Base-by-base conservation (phyloP, 108 stramenopile genomes). In the Cylindrotheca fusiformis region DNA sequence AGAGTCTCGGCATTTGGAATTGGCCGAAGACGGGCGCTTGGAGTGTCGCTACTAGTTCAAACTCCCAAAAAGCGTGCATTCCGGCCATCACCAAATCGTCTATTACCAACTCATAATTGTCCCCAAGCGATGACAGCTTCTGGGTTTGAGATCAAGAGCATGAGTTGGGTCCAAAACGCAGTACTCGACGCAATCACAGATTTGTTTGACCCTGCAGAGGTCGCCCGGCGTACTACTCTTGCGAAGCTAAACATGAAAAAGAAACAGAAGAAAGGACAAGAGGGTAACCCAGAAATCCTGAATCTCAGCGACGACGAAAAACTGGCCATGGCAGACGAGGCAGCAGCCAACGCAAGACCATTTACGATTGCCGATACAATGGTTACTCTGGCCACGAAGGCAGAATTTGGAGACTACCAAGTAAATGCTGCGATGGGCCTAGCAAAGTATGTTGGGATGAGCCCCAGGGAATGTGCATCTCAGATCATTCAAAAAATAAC, bases 381-480 rank as follows among this genome's bases (percentile, higher is more conserved):
- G 84, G 87, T 95, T 0, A 90, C 87, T 21, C 74, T 83, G 0
- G 94, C 94, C 20, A 92, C 88, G 8, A 80, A 77, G 55, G 57
- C 81, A 20, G 88, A 92, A 41, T 95, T 95, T 67, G 94, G 94
- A 27, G 97, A 99, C 65, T 98, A 91, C 68, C 99, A 99, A 81
- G 90, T 95, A 72, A 98, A 98, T 77, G 93, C 82, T 29, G 81
- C 84, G 26, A 77, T 82, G 84, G 78, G 81, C 3, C 52, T 86
- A 28, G 58, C 76, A 31, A 73, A 83, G 55, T 49, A 65, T 14
- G 55, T 85, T 4, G 69, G 67, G 18, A 71, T 76, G 74, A 77
- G 64, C 58, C 84, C 84, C 33, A 69, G 86, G 50, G 90, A 86
- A 44, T 91, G 87, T 65, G 93, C 93, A 0, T 14, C 57, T 26